Conservation (phyloP, 805 yeast species). For the Cyberlindnera mississippiensis region DNA sequence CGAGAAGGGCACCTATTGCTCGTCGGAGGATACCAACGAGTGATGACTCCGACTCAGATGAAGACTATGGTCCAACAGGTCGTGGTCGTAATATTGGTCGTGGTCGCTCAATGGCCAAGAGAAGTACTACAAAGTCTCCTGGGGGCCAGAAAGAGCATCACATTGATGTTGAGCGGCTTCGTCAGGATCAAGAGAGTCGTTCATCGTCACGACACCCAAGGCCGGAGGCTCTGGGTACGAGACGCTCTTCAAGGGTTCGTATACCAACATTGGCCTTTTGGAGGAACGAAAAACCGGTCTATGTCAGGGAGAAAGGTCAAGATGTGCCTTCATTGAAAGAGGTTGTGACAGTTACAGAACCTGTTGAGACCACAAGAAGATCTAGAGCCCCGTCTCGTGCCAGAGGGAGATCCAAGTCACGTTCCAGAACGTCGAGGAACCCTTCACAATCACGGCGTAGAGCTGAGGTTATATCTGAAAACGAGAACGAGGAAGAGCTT, state of each 20-base stretch:
- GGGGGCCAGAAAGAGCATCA: constrained; percentile 9
- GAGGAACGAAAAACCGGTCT: constrained; percentile 76
- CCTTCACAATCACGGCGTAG: constrained; percentile 13
- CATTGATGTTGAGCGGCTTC: constrained; percentile 18
- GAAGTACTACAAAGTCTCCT: constrained; percentile 1
- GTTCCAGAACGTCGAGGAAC: constrained; percentile 11
- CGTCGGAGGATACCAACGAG: constrained; percentile 1
- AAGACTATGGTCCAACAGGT: neutral
- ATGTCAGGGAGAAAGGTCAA: constrained; percentile 36
- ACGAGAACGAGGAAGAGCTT: constrained; percentile 22
- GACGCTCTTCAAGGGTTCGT: constrained; percentile 64
- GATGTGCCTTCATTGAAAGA: constrained; percentile 55
- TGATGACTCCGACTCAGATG: constrained; percentile 9
- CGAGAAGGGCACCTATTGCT: constrained; percentile 4
- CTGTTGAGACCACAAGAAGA: neutral
- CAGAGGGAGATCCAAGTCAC: constrained; percentile 16
- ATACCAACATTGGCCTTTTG: constrained; percentile 76
- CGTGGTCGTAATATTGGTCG: constrained; percentile 2
- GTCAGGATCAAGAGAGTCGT: constrained; percentile 17
- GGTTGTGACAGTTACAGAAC: constrained; percentile 43
- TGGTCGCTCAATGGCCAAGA: neutral
- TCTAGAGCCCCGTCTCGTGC: constrained; percentile 18
- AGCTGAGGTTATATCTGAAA: constrained; percentile 16
- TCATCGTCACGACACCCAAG: constrained; percentile 10
- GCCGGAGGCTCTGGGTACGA: constrained; percentile 31